Base-by-base conservation (phyloP, 176 grass and related monocot genomes). In the Rhynchospora tenuis region DNA sequence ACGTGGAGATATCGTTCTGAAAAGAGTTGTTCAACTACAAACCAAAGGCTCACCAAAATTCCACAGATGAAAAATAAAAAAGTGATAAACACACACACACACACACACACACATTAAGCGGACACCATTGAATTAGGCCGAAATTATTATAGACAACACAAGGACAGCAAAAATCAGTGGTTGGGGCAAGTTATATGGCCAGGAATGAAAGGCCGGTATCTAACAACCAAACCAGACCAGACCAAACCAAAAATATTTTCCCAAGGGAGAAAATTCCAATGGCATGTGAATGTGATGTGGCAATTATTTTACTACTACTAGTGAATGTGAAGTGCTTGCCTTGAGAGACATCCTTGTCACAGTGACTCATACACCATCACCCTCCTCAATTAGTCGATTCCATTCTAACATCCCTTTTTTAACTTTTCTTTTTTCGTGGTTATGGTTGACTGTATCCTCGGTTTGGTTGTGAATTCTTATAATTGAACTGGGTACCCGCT, bases 141-240 rank as follows among this genome's bases (percentile, higher is more conserved):
- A 61, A 61, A 61, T 61, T 23, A 61, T 61, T 19, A 58, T 19
- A 22, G 9, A 61, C 20, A 64, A 63, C 52, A 80, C 19, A 82
- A 47, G n/a, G 33, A 82, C 13, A 82, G 17, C 55, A 58, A 58
- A 58, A 17, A 43, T 14, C 31, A 68, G 7, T n/a, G 65, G 19
- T 70, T 65, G 43, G 9, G 26, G 64, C 19, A 45, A 78, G 71
- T 78, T 69, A 81, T n/a, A n/a, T 81, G 84, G 76, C 26, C 55
- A 59, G 50, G 50, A 81, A 86, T 28, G 12, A 68, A 81, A 56
- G 60, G 84, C 28, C 61, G 76, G 26, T 72, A 69, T 86, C 61
- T 61, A 75, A 84, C n/a, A 45, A 68, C 43, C 28, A 69, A 75
- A 74, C 44, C 15, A 56, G 31, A 38, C 33, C n/a, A 38, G 33